Evolutionary conservation across 306 rosid species (phyloP).

Genomic region (Sophora flavescens): DNA sequence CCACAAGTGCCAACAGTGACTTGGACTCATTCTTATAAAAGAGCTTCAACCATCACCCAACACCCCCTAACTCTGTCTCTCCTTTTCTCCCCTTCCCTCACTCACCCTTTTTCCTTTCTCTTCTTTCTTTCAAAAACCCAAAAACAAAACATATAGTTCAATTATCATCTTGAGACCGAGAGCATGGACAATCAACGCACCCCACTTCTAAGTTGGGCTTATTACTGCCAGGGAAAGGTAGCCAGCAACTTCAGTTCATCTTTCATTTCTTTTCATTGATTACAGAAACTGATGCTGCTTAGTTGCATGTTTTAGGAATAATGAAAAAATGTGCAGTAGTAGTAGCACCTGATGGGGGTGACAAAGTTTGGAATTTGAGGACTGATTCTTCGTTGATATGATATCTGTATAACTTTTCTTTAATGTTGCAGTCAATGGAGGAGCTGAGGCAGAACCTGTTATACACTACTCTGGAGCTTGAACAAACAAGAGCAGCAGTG

Average conservation of each 20-base stretch:
- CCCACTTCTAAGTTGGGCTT: slow-evolving; percentile 70
- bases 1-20: slow-evolving; percentile 49
- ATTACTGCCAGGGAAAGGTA: slow-evolving; percentile 85
- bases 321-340: background rate
- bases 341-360: slow-evolving; percentile 13
- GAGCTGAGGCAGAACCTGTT: slow-evolving; percentile 77
- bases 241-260: background rate
- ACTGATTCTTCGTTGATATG: slow-evolving; percentile 23
- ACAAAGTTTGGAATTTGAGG: slow-evolving; percentile 26
- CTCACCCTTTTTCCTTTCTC: background rate
- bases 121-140: background rate
- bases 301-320: background rate
- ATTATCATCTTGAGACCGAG: slow-evolving; percentile 29
- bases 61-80: slow-evolving; percentile 44
- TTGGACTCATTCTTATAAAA: slow-evolving; percentile 57
- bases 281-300: background rate
- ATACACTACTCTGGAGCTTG: slow-evolving; percentile 79
- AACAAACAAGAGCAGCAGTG: slow-evolving; percentile 72
- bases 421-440: slow-evolving; percentile 69
- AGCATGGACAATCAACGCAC: slow-evolving; percentile 79
- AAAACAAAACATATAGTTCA: background rate
- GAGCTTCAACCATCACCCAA: slow-evolving; percentile 48
- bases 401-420: background rate
- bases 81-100: background rate
- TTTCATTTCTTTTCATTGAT: background rate